A percentile compares a stretch with the other conserved stretches of the same genome.
Conservation (phyloP, 805 yeast genomes). For the Millerozyma acaciae region DNA sequence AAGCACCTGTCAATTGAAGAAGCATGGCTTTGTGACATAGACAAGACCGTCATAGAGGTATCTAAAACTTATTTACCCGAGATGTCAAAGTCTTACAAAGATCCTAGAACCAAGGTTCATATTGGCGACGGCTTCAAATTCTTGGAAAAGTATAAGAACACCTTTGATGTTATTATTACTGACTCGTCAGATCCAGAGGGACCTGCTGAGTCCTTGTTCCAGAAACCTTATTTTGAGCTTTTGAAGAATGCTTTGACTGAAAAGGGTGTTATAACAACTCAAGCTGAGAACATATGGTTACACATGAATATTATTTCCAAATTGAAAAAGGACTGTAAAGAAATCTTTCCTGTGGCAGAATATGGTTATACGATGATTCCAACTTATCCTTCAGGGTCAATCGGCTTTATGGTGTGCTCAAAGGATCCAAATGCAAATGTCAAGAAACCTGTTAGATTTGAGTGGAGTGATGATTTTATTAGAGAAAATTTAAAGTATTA, state of each 20-base stretch:
- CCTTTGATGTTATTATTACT: conserved; percentile 92
- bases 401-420: conserved; percentile 96
- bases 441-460: conserved; percentile 60
- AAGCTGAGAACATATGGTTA: conserved; percentile 94
- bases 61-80: conserved; percentile 85
- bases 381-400: conserved; percentile 95
- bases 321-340: conserved; percentile 74
- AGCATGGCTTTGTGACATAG: conserved; percentile 92
- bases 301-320: conserved; percentile 81
- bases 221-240: conserved; percentile 84
- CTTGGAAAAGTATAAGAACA: conserved; percentile 74
- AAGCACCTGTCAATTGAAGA: conserved; percentile 84
- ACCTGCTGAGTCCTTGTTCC: conserved; percentile 92
- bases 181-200: conserved; percentile 99
- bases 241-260: conserved; percentile 84
- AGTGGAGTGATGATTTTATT: conserved; percentile 59
- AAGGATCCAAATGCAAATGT: conserved; percentile 68
- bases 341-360: conserved; percentile 87
- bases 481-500: conserved; percentile 71
- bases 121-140: conserved; percentile 98
- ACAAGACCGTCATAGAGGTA: conserved; percentile 84
- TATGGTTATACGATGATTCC: conserved; percentile 92
- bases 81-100: conserved; percentile 77
- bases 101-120: conserved; percentile 86
- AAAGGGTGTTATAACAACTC: conserved; percentile 88